A percentile compares a stretch with the other conserved stretches of the same genome.
phyloP scores from a whole-genome alignment of 495 filamentous ascomycete species.

The Podospora conica region DNA sequence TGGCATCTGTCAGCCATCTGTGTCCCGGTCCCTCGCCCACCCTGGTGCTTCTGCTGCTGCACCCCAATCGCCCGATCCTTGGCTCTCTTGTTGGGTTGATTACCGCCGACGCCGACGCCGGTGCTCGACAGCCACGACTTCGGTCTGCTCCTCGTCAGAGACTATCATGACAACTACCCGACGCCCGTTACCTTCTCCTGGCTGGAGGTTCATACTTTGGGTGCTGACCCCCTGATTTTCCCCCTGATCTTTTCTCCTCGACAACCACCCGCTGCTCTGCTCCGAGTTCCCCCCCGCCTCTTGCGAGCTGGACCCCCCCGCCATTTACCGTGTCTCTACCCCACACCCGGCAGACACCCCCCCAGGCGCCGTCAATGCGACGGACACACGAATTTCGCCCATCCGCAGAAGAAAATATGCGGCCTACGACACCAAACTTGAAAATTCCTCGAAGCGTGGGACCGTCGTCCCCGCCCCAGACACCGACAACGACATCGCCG shows the following conservation, averaged over 20 bases:
- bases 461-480: constrained; percentile 50
- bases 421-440: constrained; percentile 42
- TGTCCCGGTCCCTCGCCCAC: constrained; percentile 19
- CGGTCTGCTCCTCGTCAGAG: constrained; percentile 27
- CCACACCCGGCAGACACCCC: constrained; percentile 30
- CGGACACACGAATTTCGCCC: constrained; percentile 14
- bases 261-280: constrained; percentile 9
- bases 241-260: constrained; percentile 29
- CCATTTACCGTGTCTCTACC: constrained; percentile 23
- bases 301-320: constrained; percentile 1
- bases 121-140: constrained; percentile 34
- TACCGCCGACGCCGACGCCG: constrained; percentile 32
- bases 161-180: constrained; percentile 54
- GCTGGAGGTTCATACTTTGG: constrained; percentile 49
- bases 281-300: constrained; percentile 14
- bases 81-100: constrained; percentile 7
- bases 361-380: constrained; percentile 13
- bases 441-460: constrained; percentile 41
- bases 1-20: constrained; percentile 14
- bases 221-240: constrained; percentile 41
- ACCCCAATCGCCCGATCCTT: constrained; percentile 14
- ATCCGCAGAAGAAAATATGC: constrained; percentile 31
- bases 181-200: constrained; percentile 47
- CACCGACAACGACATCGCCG: constrained; percentile 41
- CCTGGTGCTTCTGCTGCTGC: too few species aligned